Evolutionary conservation across 352 stramenopile species (phyloP), one percentile per base, ranked within the genome.

Genomic region (Thraustochytrium sp.): DNA sequence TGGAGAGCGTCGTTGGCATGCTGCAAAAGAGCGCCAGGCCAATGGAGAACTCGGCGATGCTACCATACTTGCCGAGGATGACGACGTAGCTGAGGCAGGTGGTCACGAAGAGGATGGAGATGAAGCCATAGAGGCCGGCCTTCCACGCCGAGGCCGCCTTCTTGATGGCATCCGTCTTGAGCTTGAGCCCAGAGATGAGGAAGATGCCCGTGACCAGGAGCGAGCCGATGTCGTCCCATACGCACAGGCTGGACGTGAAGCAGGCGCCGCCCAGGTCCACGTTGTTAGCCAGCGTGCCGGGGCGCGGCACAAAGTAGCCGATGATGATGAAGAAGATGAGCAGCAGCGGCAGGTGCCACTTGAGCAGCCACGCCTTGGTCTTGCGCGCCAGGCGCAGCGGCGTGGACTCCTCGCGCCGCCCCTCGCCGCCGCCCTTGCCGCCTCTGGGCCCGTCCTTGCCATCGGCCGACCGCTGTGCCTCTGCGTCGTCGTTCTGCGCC

Each of bases 1-100:
- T 88, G 16, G 68, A 80, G 21, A 89, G 75, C 9, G 87, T 89
- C 5, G 87, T 89, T 21, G 87, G 86, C 84, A 88, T 86, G 21
- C 75, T 62, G 73, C 77, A 87, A 61, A 89, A 89, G 3, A 89
- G 56, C 31, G 87, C 85, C 36, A 89, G 73, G 2, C 87, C 87
- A 34, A 86, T 87, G 13, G 75, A 64, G 61, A 89, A 89, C 63
- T 88, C 85, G 29, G 31, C 13, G 46, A 72, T 72, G 29, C 76
- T 65, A 16, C 73, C 72, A 48, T 89, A 89, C 29, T 85, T 85
- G 16, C 88, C 59, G 36, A 82, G 63, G 44, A 84, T 74, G 5
- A 86, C 76, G 2, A 86, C 82, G 49, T 89, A 89, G 40, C 86
- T 87, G 11, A 88, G 23, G 37, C 31, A 55, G 34, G 86, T 86